These are phyloP conservation scores for Boletus sensibilis DNA, from an alignment of 768 basidiomycete genomes.

Conservation along the genomic window DNA sequence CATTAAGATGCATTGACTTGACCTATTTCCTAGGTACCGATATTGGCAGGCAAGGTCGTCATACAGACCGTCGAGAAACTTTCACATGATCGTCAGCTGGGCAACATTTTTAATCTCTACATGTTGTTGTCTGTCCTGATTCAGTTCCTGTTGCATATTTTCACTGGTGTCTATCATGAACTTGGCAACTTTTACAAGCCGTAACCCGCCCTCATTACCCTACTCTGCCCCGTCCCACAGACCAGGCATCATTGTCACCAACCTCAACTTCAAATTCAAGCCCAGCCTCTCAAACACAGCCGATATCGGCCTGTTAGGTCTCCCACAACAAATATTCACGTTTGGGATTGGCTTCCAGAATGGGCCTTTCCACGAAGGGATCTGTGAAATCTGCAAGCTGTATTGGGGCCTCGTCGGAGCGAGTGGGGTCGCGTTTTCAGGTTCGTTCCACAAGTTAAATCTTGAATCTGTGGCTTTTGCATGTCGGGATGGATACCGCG, in stretches of 20 bases:
- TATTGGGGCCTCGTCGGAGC: slow-evolving; percentile 93
- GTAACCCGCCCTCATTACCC: slow-evolving; percentile 30
- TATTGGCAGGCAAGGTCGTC: no score
- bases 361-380: slow-evolving; percentile 95
- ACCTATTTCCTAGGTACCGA: no score
- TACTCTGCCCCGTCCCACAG: slow-evolving; percentile 34
- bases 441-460: slow-evolving; percentile 93
- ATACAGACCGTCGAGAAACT: no score
- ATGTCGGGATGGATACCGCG: slow-evolving; percentile 51
- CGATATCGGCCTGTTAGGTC: no score
- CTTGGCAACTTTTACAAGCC: no score
- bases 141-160: slow-evolving; percentile 92
- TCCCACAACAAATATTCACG: no score
- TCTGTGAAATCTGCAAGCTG: slow-evolving; percentile 88
- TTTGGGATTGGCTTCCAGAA: slow-evolving; percentile 74
- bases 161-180: slow-evolving; percentile 91
- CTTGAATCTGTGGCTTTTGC: no score
- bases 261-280: slow-evolving; percentile 98
- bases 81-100: slow-evolving; percentile 48
- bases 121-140: slow-evolving; percentile 87
- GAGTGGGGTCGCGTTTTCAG: slow-evolving; percentile 85
- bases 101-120: slow-evolving; percentile 96
- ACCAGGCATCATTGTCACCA: slow-evolving; percentile 73
- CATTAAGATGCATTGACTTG: no score
- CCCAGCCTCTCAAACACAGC: slow-evolving; percentile 92